Percentiles rank a stretch among this genome's conserved stretches.
Conservation (phyloP, 2,329 filamentous ascomycete species). For the Cladosporium sp. region DNA sequence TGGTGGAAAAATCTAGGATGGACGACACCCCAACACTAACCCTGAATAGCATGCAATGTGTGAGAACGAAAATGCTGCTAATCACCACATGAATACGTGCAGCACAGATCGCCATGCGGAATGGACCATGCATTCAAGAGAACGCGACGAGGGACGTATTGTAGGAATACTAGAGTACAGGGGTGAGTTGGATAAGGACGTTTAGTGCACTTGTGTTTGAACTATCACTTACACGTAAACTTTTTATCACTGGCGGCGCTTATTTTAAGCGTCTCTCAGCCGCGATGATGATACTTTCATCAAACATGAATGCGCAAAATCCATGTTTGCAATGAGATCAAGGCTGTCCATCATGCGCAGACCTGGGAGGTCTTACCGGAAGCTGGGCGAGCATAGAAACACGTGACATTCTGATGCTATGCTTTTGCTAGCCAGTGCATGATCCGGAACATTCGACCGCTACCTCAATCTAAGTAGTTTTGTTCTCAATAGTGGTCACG, state of each 20-base stretch:
- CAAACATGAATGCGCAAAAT: not conserved
- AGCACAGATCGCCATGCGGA: not conserved
- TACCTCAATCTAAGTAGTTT: not conserved
- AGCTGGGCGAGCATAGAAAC: not conserved
- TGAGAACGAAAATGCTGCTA: not conserved
- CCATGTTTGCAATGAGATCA: not conserved
- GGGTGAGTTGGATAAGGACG: not conserved
- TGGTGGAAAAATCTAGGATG: not conserved
- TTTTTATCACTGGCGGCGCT: no score
- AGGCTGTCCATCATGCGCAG: not conserved
- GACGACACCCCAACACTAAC: not conserved
- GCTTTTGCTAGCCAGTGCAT: not conserved
- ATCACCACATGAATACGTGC: not conserved
- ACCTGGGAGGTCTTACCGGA: not conserved
- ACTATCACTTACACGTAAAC: not conserved
- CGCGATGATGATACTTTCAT: not conserved
- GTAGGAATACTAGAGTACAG: not conserved
- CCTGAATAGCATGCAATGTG: not conserved
- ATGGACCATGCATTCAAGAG: not conserved
- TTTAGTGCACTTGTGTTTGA: not conserved
- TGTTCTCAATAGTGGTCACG: constrained; percentile 12
- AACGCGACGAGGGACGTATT: not conserved
- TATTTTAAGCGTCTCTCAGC: not conserved
- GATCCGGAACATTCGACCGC: not conserved
- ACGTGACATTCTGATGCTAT: not conserved